phyloP scores from a whole-genome alignment of 108 stramenopile genomes.

The Fistulifera solaris region DNA sequence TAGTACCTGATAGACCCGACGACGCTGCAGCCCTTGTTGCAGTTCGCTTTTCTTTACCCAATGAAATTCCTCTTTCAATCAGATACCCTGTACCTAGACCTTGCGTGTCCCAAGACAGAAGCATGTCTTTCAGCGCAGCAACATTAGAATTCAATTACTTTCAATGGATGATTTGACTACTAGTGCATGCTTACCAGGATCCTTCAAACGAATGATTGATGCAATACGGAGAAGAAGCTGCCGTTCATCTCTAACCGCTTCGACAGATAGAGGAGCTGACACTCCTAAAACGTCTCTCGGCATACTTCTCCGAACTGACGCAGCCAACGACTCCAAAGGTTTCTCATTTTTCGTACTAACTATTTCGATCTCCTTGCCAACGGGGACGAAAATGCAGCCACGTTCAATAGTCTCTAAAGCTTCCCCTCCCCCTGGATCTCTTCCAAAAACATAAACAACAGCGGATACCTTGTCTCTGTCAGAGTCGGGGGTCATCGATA shows the following conservation, averaged over 20 bases:
- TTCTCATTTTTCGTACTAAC: conserved; percentile 4
- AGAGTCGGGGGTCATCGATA: conserved; percentile 72
- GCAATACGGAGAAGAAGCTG: conserved; percentile 52
- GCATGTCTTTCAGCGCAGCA: too few relatives aligned
- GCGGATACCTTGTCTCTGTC: conserved; percentile 60
- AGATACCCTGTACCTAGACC: conserved; percentile 73
- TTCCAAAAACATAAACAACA: conserved; percentile 49
- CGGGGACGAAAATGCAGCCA: conserved; percentile 51
- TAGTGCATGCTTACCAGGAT: too few relatives aligned
- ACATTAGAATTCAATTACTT: too few relatives aligned
- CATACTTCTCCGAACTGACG: conserved; percentile 17
- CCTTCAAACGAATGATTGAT: conserved; percentile 56
- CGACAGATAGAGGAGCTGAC: conserved; percentile 28
- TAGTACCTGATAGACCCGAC: too few relatives aligned
- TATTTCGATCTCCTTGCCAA: conserved; percentile 27
- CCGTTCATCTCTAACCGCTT: conserved; percentile 47
- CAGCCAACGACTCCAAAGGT: conserved; percentile 4
- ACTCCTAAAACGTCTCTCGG: conserved; percentile 36
- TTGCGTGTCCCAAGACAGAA: conserved; percentile 85
- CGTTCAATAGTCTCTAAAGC: conserved; percentile 55
- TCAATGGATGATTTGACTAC: too few relatives aligned
- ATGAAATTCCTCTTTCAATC: conserved; percentile 51
- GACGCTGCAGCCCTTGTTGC: too few relatives aligned
- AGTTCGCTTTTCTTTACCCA: conserved; percentile 14
- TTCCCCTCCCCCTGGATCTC: conserved; percentile 83